Evolutionary conservation across 495 filamentous ascomycete species (phyloP), one percentile per base, ranked within the genome.

Genomic region (Penicillium pancosmium): DNA sequence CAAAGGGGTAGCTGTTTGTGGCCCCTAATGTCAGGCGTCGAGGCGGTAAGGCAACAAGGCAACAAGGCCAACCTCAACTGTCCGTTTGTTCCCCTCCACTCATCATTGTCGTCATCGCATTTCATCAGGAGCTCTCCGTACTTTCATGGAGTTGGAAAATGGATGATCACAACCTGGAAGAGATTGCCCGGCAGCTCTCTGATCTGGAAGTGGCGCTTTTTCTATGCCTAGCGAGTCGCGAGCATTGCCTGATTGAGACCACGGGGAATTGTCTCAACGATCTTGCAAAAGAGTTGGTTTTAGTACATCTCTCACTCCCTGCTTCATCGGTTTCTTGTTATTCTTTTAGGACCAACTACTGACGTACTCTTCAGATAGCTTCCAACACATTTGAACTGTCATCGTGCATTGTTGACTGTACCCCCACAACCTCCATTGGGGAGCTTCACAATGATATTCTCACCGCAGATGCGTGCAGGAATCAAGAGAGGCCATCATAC

Each of bases 161-260:
- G 89, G 86, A 86, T 70, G 74, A 84, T 60, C 71, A 75, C 67
- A 69, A 68, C 43, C 76, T 93, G 47, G 73, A 84, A 53, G 78
- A 84, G 21, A 84, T 86, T 70, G 79, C 92, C 53, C 87, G 89
- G 70, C 79, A 81, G 48, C 78, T 98, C 43, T 91, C 89, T 54
- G 94, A 97, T 73, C 80, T 97, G 48, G 93, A 97, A 73, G 84
- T 98, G 43, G 94, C 94, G 25, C 75, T 88, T 12, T 80, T 97
- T 19, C 79, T 97, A 50, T 93, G 86, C 64, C 82, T 97, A 31
- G 79, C 89, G 54, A 84, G 87, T 23, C 83, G 85, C 55, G 88
- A 94, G 73, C 93, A 98, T 68, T 97, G 91, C 72, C 86, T 97
- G 57, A 85, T 98, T 66, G 86, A 89, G 72, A 88, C 89, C 41